These are phyloP conservation scores for Monascus purpureus DNA, from an alignment of 495 filamentous ascomycete species.

Conservation along the genomic window DNA sequence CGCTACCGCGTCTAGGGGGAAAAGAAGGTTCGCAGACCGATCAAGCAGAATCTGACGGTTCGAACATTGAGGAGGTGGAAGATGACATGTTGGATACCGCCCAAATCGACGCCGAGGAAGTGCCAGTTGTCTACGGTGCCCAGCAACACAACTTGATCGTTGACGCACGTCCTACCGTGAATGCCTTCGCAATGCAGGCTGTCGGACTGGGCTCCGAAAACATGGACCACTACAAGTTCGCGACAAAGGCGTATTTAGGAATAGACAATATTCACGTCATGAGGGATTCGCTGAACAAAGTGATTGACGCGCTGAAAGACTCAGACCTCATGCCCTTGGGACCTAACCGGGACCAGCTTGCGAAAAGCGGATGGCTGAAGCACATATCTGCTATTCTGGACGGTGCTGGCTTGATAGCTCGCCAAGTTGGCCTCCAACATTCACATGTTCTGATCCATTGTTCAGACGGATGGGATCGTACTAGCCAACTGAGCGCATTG, in stretches of 20 bases:
- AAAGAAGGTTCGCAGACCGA: slow-evolving; percentile 35
- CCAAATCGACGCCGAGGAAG: slow-evolving; percentile 24
- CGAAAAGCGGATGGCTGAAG: slow-evolving; percentile 80
- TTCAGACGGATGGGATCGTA: slow-evolving; percentile 97
- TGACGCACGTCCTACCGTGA: slow-evolving; percentile 88
- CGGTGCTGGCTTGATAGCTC: slow-evolving; percentile 68
- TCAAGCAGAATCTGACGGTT: slow-evolving; percentile 26
- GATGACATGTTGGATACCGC: slow-evolving; percentile 51
- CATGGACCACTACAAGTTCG: slow-evolving; percentile 92
- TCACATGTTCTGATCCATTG: slow-evolving; percentile 95
- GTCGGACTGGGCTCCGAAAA: slow-evolving; percentile 91
- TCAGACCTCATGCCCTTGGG: slow-evolving; percentile 75
- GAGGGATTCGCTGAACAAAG: slow-evolving; percentile 78
- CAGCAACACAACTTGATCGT: slow-evolving; percentile 94
- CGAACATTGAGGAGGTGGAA: slow-evolving; percentile 52
- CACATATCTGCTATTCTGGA: slow-evolving; percentile 79
- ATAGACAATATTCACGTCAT: slow-evolving; percentile 99
- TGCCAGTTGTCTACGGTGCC: slow-evolving; percentile 67
- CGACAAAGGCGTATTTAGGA: slow-evolving; percentile 85
- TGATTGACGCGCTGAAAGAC: slow-evolving; percentile 84
- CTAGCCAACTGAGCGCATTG: slow-evolving; percentile 87
- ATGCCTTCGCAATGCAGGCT: slow-evolving; percentile 91
- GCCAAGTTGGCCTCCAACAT: slow-evolving; percentile 80
- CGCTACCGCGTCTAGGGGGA: slow-evolving; percentile 40
- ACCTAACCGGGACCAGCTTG: slow-evolving; percentile 69